Evolutionary conservation across 2,329 filamentous ascomycete genomes (phyloP).

Genomic region (Paraphaeosphaeria minitans): DNA sequence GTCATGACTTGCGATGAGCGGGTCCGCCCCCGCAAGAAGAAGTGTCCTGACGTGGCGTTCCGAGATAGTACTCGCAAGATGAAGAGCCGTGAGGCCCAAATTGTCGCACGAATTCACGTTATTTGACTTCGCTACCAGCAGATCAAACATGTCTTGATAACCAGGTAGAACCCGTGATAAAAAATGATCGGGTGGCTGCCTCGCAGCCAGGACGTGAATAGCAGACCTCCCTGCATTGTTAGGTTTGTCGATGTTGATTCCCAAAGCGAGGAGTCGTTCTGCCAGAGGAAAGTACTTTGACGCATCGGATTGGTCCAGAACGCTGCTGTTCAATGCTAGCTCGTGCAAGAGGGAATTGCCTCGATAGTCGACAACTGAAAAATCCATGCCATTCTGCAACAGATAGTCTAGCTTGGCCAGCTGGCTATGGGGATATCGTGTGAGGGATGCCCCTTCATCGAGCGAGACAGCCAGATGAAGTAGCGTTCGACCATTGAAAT

Average conservation of each 20-base stretch:
- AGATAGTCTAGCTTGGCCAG: slow-evolving; percentile 15
- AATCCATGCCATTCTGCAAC: slow-evolving; percentile 24
- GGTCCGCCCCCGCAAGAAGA: slow-evolving; percentile 47
- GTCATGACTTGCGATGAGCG: slow-evolving; percentile 34
- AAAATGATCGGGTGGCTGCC: background rate
- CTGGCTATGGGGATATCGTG: background rate
- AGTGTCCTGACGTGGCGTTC: slow-evolving; percentile 30
- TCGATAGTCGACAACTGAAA: slow-evolving; percentile 5
- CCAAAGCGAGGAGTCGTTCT: slow-evolving; percentile 9
- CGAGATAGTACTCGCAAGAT: slow-evolving; percentile 23
- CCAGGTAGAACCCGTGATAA: background rate
- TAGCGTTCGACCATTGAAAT: slow-evolving; percentile 11
- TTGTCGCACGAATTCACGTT: slow-evolving; percentile 13
- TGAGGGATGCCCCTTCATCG: background rate
- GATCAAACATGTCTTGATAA: slow-evolving; percentile 7
- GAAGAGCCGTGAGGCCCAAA: slow-evolving; percentile 21
- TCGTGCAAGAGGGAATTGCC: slow-evolving; percentile 19
- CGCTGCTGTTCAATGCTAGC: background rate
- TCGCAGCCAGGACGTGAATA: slow-evolving; percentile 20
- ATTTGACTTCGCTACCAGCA: slow-evolving; percentile 2
- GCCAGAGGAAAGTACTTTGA: background rate
- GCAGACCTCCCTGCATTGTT: slow-evolving; percentile 29
- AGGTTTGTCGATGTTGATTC: slow-evolving; percentile 5
- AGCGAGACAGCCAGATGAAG: slow-evolving; percentile 8
- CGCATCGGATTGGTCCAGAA: background rate